A percentile compares a stretch with the other conserved stretches of the same genome.
Conservation (phyloP, 768 basidiomycete species). For the Hygrocybe coccinea region DNA sequence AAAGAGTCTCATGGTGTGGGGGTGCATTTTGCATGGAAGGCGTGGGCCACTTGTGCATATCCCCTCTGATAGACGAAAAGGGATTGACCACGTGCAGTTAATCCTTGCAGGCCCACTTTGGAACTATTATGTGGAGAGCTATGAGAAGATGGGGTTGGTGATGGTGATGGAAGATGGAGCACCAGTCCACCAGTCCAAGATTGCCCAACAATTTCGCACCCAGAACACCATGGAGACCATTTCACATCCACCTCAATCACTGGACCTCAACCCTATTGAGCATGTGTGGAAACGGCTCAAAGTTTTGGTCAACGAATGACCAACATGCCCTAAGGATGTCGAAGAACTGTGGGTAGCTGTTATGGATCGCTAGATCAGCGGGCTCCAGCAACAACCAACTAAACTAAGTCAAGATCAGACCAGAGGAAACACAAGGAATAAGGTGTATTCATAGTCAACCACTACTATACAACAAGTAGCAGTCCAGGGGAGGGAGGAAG, state of each 20-base stretch:
- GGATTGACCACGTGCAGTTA: neutral
- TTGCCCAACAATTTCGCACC: neutral
- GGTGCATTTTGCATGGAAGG: neutral
- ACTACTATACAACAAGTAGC: too few relatives aligned
- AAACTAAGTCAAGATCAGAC: too few relatives aligned
- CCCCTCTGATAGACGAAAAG: neutral
- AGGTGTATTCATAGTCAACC: too few relatives aligned
- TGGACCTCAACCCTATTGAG: constrained; percentile 27
- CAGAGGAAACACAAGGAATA: too few relatives aligned
- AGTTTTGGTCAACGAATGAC: neutral
- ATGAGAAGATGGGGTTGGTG: neutral
- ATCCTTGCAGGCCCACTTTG: neutral
- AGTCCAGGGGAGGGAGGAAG: too few relatives aligned
- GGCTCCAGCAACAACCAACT: too few relatives aligned
- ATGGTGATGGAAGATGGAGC: constrained; percentile 4
- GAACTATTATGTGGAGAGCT: neutral
- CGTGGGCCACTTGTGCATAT: neutral
- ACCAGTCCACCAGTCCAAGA: neutral
- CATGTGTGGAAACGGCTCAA: constrained; percentile 29
- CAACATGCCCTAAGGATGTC: constrained; percentile 8
- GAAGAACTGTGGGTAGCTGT: constrained; percentile 18
- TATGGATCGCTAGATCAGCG: too few relatives aligned
- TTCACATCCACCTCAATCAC: constrained; percentile 7
- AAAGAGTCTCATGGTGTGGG: constrained; percentile 3
- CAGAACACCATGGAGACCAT: neutral